phyloP scores from a whole-genome alignment of 2,329 filamentous ascomycete genomes.

The Curvularia sp. region DNA sequence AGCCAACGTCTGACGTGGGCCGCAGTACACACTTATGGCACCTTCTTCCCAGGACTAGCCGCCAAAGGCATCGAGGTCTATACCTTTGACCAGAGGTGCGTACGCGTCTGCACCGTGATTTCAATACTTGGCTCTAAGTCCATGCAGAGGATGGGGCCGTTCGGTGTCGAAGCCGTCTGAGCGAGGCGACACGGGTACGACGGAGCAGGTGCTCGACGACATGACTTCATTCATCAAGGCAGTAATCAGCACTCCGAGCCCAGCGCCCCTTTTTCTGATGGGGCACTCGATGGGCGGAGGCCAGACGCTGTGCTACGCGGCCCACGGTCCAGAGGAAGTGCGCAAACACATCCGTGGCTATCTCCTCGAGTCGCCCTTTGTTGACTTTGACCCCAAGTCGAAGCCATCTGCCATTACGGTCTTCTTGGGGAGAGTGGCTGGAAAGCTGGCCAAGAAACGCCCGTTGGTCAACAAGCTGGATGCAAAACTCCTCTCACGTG shows the following conservation, averaged over 20 bases:
- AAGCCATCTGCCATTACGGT: conserved; percentile 71
- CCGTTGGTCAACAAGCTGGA: conserved; percentile 74
- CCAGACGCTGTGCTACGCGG: conserved; percentile 70
- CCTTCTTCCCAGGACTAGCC: conserved; percentile 75
- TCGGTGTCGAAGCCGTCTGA: conserved; percentile 69
- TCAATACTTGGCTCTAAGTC: conserved; percentile 16
- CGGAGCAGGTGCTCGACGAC: conserved; percentile 75
- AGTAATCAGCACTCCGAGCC: conserved; percentile 64
- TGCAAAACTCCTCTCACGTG: conserved; percentile 69
- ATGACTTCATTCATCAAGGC: conserved; percentile 76
- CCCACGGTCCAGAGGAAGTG: conserved; percentile 58
- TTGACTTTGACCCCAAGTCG: conserved; percentile 72
- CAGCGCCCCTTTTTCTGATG: conserved; percentile 77
- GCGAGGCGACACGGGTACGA: conserved; percentile 76
- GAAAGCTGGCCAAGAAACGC: conserved; percentile 69
- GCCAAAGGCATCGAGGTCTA: conserved; percentile 75
- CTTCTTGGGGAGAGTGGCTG: conserved; percentile 70
- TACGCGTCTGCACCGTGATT: background rate
- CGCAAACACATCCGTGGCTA: conserved; percentile 72
- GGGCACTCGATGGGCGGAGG: conserved; percentile 93
- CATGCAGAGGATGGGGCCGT: conserved; percentile 77
- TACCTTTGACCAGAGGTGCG: conserved; percentile 76
- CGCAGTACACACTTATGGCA: conserved; percentile 73
- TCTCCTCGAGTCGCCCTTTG: conserved; percentile 78
- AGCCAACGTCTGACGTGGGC: conserved; percentile 26